Base-by-base conservation (phyloP, 169 alveolate species). In the Cryptosporidium bovis region DNA sequence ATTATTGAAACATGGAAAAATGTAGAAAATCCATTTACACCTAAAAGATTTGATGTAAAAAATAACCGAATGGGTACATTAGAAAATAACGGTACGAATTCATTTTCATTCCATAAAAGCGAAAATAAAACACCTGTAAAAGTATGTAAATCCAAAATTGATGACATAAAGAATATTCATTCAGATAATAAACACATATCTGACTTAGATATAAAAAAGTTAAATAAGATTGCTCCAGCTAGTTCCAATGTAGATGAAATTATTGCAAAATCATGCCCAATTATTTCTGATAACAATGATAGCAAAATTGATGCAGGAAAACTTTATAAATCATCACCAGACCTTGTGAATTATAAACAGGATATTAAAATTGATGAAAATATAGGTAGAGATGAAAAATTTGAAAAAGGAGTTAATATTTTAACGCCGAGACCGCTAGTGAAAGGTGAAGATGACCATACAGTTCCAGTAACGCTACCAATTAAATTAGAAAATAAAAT, bases 1-100 rank as follows among this genome's bases (percentile, higher is more conserved):
- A 51, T 34, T 29, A 31, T 64, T 51, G 56, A 69, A 16, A 53
- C 18, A 51, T 69, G 83, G 83, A 69, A 69, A 34, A 66, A 64
- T 18, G 29, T 69, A 16, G 83, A 69, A 56, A 69, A 66, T 33
- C 83, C 83, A 53, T 69, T 69, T 69, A 51, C 83, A 34, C 83
- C 83, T 33, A 69, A 53, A 18, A 69, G 31, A 36, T 6, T 31
- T 3, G 4, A 55, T 69, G 29, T 29, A 34, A 53, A 7, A 18
- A 69, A 56, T 53, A 16, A 53, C 16, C 56, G 24, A 29, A n/a
- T 51, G 8, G 13, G 31, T 33, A 48, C 51, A 20, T 15, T 51
- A 7, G 56, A 51, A 6, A 53, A n/a, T 7, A 50, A 8, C 40
- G 51, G 5, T 8, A 2, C 15, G 3, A 69, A 15, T 10, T 4